These are phyloP conservation scores for Gryganskiella cystojenkinii DNA, from an alignment of 192 early-diverging fungal genomes.

Conservation along the genomic window DNA sequence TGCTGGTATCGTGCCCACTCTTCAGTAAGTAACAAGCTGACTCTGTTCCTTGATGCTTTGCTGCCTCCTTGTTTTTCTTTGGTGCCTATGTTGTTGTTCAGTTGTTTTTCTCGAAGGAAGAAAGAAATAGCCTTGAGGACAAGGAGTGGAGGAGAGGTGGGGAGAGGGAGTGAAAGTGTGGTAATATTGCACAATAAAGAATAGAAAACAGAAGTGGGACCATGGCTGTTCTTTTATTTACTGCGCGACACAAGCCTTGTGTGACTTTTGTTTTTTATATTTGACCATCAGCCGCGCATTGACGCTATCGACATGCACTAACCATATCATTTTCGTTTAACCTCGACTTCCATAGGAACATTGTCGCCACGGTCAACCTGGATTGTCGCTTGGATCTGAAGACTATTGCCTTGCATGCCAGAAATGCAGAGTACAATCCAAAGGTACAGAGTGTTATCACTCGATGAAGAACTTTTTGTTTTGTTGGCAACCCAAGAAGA, in stretches of 20 bases:
- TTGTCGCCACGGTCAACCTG: constrained; percentile 98
- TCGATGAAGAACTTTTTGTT: neutral
- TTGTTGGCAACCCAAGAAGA: neutral
- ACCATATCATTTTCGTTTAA: constrained; percentile 11
- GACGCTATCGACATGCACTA: no score
- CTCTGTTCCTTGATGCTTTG: no score
- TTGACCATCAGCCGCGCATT: constrained; percentile 2
- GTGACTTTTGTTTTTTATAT: no score
- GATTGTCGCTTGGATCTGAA: constrained; percentile 98
- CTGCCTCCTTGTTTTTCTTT: neutral
- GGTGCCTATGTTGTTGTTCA: neutral
- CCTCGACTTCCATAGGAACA: constrained; percentile 74
- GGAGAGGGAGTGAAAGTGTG: neutral
- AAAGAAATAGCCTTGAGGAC: neutral
- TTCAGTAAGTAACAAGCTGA: constrained; percentile 81
- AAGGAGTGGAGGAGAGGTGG: neutral
- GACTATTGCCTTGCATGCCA: constrained; percentile 98
- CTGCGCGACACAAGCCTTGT: neutral
- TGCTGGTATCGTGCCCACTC: constrained; percentile 68
- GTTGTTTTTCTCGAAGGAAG: neutral
- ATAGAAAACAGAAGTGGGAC: neutral
- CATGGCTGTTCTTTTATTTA: no score
- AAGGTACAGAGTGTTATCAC: constrained; percentile 75
- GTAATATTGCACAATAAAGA: no score
- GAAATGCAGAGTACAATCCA: constrained; percentile 99